phyloP scores from a whole-genome alignment of 371 early-diverging fungal species.

The Mucor mucedo region DNA sequence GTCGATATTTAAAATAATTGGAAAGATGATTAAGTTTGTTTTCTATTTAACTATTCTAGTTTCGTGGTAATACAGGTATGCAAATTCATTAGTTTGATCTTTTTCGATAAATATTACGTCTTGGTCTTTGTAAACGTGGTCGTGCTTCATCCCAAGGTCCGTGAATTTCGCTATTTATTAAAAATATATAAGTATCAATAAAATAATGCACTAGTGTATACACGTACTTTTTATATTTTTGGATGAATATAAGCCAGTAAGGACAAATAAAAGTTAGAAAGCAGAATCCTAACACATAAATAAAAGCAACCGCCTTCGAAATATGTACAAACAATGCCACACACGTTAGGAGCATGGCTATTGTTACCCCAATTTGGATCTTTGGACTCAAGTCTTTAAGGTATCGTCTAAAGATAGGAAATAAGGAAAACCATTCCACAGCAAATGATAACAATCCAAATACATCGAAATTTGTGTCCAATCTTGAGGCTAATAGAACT shows the following conservation, averaged over 20 bases:
- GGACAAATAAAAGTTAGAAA: constrained; percentile 90
- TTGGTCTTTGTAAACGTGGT: constrained; percentile 65
- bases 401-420: constrained; percentile 87
- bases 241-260: constrained; percentile 88
- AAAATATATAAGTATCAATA: constrained; percentile 1
- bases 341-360: constrained; percentile 64
- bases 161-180: constrained; percentile 79
- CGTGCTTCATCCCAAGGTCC: constrained; percentile 98
- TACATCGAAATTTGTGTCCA: constrained; percentile 83
- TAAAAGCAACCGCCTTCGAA: constrained; percentile 69
- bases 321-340: constrained; percentile 69
- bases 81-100: constrained; percentile 2
- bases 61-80: neutral
- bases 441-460: constrained; percentile 89
- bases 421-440: constrained; percentile 90
- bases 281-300: constrained; percentile 70
- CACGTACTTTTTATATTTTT: constrained; percentile 91
- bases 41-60: too few relatives aligned
- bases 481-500: constrained; percentile 90
- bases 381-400: constrained; percentile 66
- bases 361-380: constrained; percentile 66
- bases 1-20: too few relatives aligned
- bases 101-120: constrained; percentile 39
- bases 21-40: too few relatives aligned
- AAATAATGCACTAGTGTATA: neutral